Base-by-base conservation (phyloP, 208 protist genomes). In the Leishmania braziliensis region DNA sequence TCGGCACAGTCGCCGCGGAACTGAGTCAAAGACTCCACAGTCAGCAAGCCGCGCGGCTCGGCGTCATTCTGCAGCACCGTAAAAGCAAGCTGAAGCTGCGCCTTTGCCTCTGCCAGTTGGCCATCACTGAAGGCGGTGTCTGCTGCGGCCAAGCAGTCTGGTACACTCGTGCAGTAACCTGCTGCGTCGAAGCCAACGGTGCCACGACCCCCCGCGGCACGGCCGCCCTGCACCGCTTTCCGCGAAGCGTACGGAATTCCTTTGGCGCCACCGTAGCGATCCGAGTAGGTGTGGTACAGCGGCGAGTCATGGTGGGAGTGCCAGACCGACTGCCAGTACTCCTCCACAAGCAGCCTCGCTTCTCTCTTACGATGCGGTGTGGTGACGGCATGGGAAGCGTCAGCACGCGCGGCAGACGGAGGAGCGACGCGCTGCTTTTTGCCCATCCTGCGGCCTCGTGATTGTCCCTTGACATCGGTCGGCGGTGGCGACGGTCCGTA, bases 211-310 rank as follows among this genome's bases (percentile, higher is more conserved):
- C 54, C 62, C 12, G 74, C 18, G 18, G 58, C 50, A 16, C 86
- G 26, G 26, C 90, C 86, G 53, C 79, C 54, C 62, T 78, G 89
- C 10, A 76, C 78, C 23, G 87, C 80, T 26, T 83, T 88, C 8
- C 92, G 91, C 0, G 89, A 81, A 51, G 92, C 89, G 75, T 94
- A 94, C 20, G 92, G 89, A 48, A 93, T 84, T 29, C 90, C 88
- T 6, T 87, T 84, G 18, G 84, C 90, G 5, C 91, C 89, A 66
- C 91, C 91, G 78, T 94, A 95, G 71, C 91, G 90, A 51, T 95
- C 87, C 12, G 90, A 95, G 65, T 90, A 94, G 43, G 90, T 92
- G 85, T 94, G 92, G 84, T 95, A 96, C 29, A 94, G 80, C 54
- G 92, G 90, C 26, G 90, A 85, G 65, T 96, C 93, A 36, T 85